Evolutionary conservation across 441 rosid species (phyloP), one percentile per base, ranked within the genome.

Genomic region (Arabidopsis hybrid): DNA sequence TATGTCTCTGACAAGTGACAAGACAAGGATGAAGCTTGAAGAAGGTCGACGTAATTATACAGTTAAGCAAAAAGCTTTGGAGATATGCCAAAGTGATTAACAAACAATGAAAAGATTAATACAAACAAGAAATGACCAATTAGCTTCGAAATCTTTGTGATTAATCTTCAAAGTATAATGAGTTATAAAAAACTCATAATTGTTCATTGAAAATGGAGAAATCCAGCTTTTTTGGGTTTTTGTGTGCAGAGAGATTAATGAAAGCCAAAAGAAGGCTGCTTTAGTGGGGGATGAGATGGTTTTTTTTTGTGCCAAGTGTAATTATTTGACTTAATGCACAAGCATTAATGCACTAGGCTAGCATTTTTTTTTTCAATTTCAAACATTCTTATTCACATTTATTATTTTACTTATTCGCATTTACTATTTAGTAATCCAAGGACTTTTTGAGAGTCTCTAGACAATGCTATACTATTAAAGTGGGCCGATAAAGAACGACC

Each of bases 231-330:
- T 77, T 77, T 65, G 73, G 56, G 51, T 2, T 32, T 67, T 29
- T 67, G 60, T 60, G 57, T 43, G 38, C 62, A 70, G 61, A 16
- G 52, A 10, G 16, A 43, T 36, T 45, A 59, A 66, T 68, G 73
- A 51, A 60, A 32, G 67, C 56, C 29, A 66, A 67, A 74, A 55
- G 51, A 29, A 45, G 53, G 72, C 46, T 10, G 66, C 66, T 72
- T 78, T 78, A 72, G 66, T 55, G 81, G 66, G 40, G 0, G n/a
- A 52, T 40, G 51, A 38, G 71, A 69, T 26, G 1, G 68, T 60
- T 40, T 50, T 12, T 69, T 51, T 69, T n/a, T 1, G 59, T 77
- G 80, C 72, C 77, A 78, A 78, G 78, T 78, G 78, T 78, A 72
- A 61, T 67, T 47, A 56, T 67, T 69, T 73, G 61, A 49, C 74